Conservation (phyloP, 495 filamentous ascomycete species). For the Haplographium delicatum region DNA sequence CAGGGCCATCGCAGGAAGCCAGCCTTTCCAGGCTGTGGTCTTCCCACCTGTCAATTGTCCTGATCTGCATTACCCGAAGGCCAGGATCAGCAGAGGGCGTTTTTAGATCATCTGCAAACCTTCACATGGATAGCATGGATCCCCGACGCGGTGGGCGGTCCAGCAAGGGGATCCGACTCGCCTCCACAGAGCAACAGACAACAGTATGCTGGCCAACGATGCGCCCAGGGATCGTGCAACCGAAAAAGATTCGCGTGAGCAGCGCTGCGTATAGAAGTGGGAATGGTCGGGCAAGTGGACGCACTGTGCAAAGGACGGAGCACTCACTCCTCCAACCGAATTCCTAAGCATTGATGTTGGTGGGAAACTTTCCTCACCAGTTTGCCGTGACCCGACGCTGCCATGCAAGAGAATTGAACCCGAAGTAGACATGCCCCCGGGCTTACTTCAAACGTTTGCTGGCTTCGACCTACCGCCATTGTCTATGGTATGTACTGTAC, state of each 20-base stretch:
- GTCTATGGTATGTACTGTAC: no score
- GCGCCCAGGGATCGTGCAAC: conserved; percentile 20
- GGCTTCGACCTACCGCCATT: no score
- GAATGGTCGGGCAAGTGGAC: background rate
- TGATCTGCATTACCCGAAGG: conserved; percentile 26
- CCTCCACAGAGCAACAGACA: conserved; percentile 12
- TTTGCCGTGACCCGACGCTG: no score
- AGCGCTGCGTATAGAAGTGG: background rate
- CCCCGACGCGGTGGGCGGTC: conserved; percentile 1
- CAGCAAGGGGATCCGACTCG: conserved; percentile 18
- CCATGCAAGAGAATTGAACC: no score
- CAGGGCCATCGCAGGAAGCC: background rate
- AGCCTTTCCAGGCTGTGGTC: background rate
- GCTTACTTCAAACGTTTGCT: no score
- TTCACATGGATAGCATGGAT: conserved; percentile 18
- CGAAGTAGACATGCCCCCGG: no score
- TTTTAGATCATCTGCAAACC: conserved; percentile 22
- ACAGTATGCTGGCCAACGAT: conserved; percentile 14
- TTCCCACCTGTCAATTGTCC: conserved; percentile 22
- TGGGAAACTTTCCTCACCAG: background rate
- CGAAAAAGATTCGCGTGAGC: conserved; percentile 18
- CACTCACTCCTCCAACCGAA: no score
- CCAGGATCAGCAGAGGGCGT: conserved; percentile 23
- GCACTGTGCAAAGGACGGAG: background rate
- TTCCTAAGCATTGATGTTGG: no score